Evolutionary conservation across 1,284 basidiomycete species (phyloP), one percentile per base, ranked within the genome.

Genomic region (Moniliophthora roreri): DNA sequence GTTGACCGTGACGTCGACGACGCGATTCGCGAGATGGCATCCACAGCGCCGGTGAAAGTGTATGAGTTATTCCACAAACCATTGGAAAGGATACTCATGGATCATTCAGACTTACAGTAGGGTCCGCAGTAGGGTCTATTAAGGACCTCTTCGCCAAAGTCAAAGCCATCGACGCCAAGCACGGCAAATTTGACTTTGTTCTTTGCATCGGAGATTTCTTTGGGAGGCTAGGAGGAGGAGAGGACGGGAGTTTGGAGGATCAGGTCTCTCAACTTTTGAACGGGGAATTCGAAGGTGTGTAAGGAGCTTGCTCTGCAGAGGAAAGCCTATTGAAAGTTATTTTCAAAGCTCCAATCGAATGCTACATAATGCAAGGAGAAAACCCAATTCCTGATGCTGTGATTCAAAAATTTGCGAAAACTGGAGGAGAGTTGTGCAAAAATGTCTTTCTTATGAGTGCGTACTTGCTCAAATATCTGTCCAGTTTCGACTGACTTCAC

Each of bases 121-220:
- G 95, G 2, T 86, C 95, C 35, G 86, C 91, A 11, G 74, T 79
- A n/a, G 93, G 93, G 11, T 82, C 83, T 0, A 83, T 98, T 60
- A 70, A 73, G 38, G 81, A 85, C 13, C 74, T 97, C 15, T 87
- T 93, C 61, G 67, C 82, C 51, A 98, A 97, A 75, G 81, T 97
- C 59, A 85, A 84, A 50, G 77, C 85, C 18, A 95, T 98, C 63
- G 86, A 99, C 72, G 77, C 83, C 53, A 98, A 98, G 69, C 91
- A 98, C 71, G 95, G 95, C 52, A 93, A 93, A 62, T 99, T 99
- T 66, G 88, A 94, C 62, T 82, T 94, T 35, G 84, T 91, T 16
- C 79, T 99, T 41, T 89, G 94, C 60, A 75, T 84, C 2, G 95
- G 96, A 4, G 95, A 99, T 72, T 90, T 98, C 68, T 99, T 99